Base-by-base conservation (phyloP, 768 basidiomycete genomes). In the Fibroporia radiculosa region DNA sequence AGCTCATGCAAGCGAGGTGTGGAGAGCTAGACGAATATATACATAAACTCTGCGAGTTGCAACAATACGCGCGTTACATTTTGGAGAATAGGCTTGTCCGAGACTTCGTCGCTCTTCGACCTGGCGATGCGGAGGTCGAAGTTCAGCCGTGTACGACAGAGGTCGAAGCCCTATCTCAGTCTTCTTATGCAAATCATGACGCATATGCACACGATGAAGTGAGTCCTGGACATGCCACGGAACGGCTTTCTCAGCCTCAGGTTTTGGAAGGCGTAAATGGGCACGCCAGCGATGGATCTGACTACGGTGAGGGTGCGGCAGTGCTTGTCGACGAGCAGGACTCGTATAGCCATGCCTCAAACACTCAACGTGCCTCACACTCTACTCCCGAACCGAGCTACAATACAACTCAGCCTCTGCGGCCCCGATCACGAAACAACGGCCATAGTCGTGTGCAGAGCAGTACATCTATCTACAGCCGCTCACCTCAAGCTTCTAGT, bases 11-110 rank as follows among this genome's bases (percentile, higher is more conserved):
- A 13, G 75, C 78, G 26, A 72, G 96, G 43, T 76, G 84, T 48
- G 72, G 69, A 16, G 96, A 98, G 57, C 73, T 99, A 23, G 87
- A 96, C 56, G 82, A 85, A 24, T 99, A 99, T 64, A 73, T 97
- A 28, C 75, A 76, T 56, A 78, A 80, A 42, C 72, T 99, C 12
- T 86, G 90, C 60, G 74, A 73, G 24, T 71, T 99, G 27, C 80
- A 76, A 56, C 66, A 69, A 13, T 82, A 82, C 3, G 82, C 80
- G 12, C 80, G 80, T 34, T 84, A 93, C 59, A 78, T 99, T 45
- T 67, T 96, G 20, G 82, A 91, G 49, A 80, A 91, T 59, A 66
- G 70, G 11, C 78, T 93, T 31, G 76, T 96, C 31, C 78, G 92
- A 43, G 73, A 75, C 42, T 99, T 98, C 64, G 73, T 98, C 44